Conservation (phyloP, 768 basidiomycete genomes). For the Mycena venus region DNA sequence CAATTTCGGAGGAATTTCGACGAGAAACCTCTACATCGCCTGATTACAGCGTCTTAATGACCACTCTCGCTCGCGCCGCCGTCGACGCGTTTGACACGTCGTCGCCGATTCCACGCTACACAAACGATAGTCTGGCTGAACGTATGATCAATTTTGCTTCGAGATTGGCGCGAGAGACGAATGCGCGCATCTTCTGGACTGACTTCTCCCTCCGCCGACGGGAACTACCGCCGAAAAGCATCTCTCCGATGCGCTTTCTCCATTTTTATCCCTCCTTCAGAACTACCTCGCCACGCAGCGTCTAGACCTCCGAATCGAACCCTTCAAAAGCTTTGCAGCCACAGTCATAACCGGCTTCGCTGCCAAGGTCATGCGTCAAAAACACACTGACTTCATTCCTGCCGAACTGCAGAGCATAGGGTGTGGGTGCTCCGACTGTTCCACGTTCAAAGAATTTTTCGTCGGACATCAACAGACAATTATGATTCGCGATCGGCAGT, state of each 20-base stretch:
- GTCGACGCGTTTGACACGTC: constrained; percentile 4
- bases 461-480: neutral
- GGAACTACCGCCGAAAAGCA: neutral
- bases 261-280: neutral
- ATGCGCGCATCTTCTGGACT: neutral
- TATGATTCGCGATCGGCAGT: neutral
- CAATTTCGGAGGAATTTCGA: neutral
- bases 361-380: neutral
- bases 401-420: neutral
- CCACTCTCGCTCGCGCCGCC: neutral
- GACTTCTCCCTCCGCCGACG: neutral
- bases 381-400: neutral
- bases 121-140: neutral
- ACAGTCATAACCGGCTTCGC: neutral
- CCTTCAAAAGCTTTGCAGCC: neutral
- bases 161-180: neutral
- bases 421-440: constrained; percentile 17
- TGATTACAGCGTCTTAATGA: neutral
- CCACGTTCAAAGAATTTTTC: constrained; percentile 5
- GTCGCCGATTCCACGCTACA: too few relatives aligned
- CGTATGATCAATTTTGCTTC: neutral
- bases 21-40: neutral
- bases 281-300: neutral
- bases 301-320: neutral
- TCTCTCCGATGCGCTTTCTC: neutral